Conservation (phyloP, 2,329 filamentous ascomycete species). For the Paramyrothecium roridum region DNA sequence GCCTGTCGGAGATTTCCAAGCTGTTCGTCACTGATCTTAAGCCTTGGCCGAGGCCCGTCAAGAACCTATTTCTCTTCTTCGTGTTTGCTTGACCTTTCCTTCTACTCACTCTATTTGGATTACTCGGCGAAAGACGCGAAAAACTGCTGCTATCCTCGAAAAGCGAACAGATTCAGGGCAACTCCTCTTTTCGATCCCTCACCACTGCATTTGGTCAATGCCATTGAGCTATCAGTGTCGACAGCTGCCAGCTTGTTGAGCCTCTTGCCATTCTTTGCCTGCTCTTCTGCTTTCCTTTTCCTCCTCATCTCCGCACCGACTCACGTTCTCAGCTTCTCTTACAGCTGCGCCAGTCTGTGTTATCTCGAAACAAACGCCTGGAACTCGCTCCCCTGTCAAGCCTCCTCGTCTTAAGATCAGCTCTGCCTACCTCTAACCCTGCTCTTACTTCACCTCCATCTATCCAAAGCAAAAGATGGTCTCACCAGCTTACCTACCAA, state of each 20-base stretch:
- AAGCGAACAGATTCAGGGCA: neutral
- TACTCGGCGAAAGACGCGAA: neutral
- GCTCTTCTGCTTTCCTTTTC: too few relatives aligned
- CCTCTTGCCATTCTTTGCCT: too few relatives aligned
- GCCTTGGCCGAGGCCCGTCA: neutral
- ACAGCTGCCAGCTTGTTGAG: too few relatives aligned
- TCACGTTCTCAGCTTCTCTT: too few relatives aligned
- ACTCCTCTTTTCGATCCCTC: neutral
- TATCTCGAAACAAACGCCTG: too few relatives aligned
- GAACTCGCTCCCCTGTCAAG: neutral
- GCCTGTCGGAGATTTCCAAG: neutral
- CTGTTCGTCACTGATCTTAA: neutral
- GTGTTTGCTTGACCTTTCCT: neutral
- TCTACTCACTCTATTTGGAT: neutral
- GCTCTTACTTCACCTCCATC: conserved; percentile 2
- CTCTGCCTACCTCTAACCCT: neutral
- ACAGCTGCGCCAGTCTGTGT: too few relatives aligned
- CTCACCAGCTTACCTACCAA: conserved; percentile 13
- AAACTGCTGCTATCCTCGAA: neutral
- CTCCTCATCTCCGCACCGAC: too few relatives aligned
- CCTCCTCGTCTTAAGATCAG: neutral
- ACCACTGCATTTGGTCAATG: too few relatives aligned
- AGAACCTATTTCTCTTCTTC: neutral
- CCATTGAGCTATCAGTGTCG: too few relatives aligned
- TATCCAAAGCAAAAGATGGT: conserved; percentile 12